Evolutionary conservation across 306 rosid genomes (phyloP).

Genomic region (Begonia masoniana): DNA sequence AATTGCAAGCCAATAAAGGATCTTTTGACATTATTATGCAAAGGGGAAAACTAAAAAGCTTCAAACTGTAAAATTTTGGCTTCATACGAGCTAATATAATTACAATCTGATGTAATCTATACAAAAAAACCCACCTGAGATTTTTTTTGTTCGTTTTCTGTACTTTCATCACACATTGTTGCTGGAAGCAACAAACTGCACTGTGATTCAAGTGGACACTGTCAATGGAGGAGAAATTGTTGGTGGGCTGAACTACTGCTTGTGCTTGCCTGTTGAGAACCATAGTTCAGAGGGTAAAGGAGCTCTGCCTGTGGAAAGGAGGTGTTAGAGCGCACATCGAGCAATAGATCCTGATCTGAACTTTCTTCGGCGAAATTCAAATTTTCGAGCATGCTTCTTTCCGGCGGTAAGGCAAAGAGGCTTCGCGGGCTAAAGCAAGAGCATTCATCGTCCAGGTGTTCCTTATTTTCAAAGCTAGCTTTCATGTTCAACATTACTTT

Average conservation of each 20-base stretch:
- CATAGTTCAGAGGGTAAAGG: conserved; percentile 44
- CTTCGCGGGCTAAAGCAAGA: conserved; percentile 70
- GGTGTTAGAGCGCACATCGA: conserved; percentile 73
- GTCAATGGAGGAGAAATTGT: conserved; percentile 31
- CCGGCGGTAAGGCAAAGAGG: conserved; percentile 73
- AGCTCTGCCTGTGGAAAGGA: conserved; percentile 92
- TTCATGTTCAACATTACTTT: conserved; percentile 36
- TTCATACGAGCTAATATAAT: background rate
- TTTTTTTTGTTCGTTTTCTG: too few species aligned
- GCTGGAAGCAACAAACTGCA: background rate
- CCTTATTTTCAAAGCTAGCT: conserved; percentile 43
- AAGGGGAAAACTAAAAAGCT: too few species aligned
- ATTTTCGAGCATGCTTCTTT: conserved; percentile 56
- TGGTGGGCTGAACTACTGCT: conserved; percentile 64
- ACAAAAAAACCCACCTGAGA: background rate
- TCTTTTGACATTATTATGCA: too few species aligned
- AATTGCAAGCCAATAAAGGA: too few species aligned
- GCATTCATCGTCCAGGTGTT: conserved; percentile 42
- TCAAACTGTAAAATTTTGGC: too few species aligned
- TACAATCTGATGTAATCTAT: background rate
- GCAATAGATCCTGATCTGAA: conserved; percentile 69
- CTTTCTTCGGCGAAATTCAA: conserved; percentile 56
- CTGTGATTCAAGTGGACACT: conserved; percentile 3
- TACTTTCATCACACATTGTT: background rate
- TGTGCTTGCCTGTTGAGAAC: conserved; percentile 61